Conservation (phyloP, 192 early-diverging fungal species). For the Gaertneriomyces semiglobifer region DNA sequence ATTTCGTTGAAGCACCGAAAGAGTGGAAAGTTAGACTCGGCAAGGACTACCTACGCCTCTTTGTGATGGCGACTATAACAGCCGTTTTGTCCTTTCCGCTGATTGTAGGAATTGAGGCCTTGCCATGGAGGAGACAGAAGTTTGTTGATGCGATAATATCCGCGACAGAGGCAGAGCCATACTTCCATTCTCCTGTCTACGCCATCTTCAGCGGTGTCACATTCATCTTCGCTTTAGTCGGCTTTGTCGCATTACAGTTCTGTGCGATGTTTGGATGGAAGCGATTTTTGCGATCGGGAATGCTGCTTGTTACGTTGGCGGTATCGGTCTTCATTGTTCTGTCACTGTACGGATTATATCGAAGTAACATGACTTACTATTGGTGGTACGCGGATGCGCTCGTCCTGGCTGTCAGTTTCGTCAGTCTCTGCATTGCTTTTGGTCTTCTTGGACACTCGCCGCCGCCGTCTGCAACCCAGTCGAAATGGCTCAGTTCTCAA, state of each 20-base stretch:
- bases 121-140: too few species aligned
- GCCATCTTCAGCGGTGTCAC: not conserved
- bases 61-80: too few species aligned
- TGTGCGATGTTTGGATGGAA: constrained; percentile 3
- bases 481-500: not conserved
- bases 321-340: not conserved
- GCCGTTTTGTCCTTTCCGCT: too few species aligned
- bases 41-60: too few species aligned
- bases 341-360: not conserved
- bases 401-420: not conserved
- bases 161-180: not conserved
- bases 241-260: constrained; percentile 2
- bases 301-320: not conserved
- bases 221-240: not conserved
- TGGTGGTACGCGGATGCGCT: constrained; percentile 7
- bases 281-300: not conserved
- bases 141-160: too few species aligned
- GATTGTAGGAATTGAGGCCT: too few species aligned
- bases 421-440: not conserved
- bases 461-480: not conserved
- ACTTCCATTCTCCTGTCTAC: not conserved
- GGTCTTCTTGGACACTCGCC: not conserved
- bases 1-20: too few species aligned
- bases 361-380: not conserved
- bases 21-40: too few species aligned